These are phyloP conservation scores for Lactifluus subvellereus DNA, from an alignment of 768 basidiomycete species.

Conservation along the genomic window DNA sequence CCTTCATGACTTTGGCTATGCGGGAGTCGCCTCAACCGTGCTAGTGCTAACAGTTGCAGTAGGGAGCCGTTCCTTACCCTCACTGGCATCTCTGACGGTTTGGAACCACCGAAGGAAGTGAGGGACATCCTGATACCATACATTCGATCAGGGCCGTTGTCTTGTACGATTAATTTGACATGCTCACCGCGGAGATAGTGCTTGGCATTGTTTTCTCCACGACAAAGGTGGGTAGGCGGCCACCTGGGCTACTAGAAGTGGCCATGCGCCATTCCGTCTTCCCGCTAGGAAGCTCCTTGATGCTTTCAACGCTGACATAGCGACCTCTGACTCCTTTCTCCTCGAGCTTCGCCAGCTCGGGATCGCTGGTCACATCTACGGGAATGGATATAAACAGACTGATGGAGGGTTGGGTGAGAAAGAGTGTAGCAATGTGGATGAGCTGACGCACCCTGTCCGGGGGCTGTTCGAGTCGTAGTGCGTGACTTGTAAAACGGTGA, in stretches of 20 bases:
- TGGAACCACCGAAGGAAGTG: slow-evolving; percentile 67
- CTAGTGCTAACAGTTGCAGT: background rate
- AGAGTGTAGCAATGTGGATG: background rate
- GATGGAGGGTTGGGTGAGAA: background rate
- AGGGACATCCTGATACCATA: slow-evolving; percentile 53
- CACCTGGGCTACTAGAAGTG: slow-evolving; percentile 66
- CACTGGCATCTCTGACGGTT: slow-evolving; percentile 26
- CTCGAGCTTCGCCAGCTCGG: slow-evolving; percentile 55
- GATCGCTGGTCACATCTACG: slow-evolving; percentile 54
- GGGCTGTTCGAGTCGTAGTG: slow-evolving; percentile 46
- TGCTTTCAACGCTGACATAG: slow-evolving; percentile 64
- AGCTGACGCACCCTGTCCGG: slow-evolving; percentile 49
- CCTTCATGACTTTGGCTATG: background rate
- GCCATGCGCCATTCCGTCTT: slow-evolving; percentile 78
- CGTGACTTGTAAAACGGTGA: slow-evolving; percentile 66
- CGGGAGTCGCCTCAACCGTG: background rate
- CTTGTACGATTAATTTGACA: background rate
- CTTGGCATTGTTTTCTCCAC: slow-evolving; percentile 55
- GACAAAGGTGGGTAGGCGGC: slow-evolving; percentile 59
- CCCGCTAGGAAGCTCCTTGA: slow-evolving; percentile 57
- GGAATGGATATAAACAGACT: slow-evolving; percentile 54
- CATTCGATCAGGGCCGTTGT: background rate
- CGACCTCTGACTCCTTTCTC: slow-evolving; percentile 59
- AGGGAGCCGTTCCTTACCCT: background rate
- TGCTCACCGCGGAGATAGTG: slow-evolving; percentile 54